These are phyloP conservation scores for Monosporascus sp. DNA, from an alignment of 2,329 filamentous ascomycete genomes.

Conservation along the genomic window DNA sequence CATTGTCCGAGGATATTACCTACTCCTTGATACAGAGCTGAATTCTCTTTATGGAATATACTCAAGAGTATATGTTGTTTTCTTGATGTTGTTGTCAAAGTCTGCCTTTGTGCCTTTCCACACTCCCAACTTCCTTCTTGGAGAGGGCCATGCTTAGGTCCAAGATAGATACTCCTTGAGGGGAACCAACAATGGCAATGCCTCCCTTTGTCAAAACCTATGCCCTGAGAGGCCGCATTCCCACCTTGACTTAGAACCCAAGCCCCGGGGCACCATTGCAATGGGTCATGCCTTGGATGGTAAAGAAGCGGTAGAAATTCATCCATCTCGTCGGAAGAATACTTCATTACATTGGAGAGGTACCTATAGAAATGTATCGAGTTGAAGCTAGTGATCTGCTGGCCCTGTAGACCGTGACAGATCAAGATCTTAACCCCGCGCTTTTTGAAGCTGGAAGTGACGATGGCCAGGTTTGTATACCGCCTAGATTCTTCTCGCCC, in stretches of 20 bases:
- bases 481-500: constrained; percentile 10
- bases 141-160: constrained; percentile 18
- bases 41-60: no score
- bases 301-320: neutral
- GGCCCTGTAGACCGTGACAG: constrained; percentile 35
- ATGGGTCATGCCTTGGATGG: no score
- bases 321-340: constrained; percentile 26
- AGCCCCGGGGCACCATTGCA: no score
- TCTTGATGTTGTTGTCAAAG: no score
- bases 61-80: no score
- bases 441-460: constrained; percentile 29
- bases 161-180: constrained; percentile 25
- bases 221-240: constrained; percentile 8
- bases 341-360: constrained; percentile 33
- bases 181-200: constrained; percentile 31
- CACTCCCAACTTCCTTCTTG: constrained; percentile 25
- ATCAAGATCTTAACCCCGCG: constrained; percentile 33
- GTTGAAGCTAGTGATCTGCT: constrained; percentile 38
- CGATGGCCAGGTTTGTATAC: constrained; percentile 25
- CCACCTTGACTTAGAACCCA: constrained; percentile 23
- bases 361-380: constrained; percentile 41
- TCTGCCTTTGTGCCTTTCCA: neutral
- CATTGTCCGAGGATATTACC: no score
- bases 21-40: no score
- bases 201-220: constrained; percentile 27